Percentiles rank a stretch among this genome's conserved stretches.
Evolutionary conservation across 176 grass and related monocot genomes (phyloP).

Genomic region (Lolium rigidum): DNA sequence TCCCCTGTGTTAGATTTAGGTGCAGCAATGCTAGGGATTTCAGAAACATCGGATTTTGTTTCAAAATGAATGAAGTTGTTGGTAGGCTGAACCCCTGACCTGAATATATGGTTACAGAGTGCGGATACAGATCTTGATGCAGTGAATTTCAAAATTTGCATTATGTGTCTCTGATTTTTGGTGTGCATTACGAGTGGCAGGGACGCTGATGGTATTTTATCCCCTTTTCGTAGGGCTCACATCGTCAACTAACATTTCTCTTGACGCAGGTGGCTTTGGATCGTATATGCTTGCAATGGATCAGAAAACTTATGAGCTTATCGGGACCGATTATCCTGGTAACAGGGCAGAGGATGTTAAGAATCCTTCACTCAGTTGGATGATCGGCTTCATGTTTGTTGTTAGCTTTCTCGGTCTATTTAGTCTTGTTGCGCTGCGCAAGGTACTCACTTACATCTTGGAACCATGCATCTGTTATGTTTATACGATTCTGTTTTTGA

Average conservation of each 20-base stretch:
- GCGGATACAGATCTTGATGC: not conserved
- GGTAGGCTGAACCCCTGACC: no score
- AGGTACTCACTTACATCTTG: slow-evolving; percentile 51
- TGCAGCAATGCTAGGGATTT: not conserved
- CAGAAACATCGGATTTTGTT: not conserved
- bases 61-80: not conserved
- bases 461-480: not conserved
- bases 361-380: slow-evolving; percentile 87
- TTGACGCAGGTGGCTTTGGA: slow-evolving; percentile 77
- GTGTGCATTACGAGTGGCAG: not conserved
- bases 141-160: not conserved
- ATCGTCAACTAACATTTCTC: slow-evolving; percentile 12
- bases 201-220: not conserved
- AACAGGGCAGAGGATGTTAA: slow-evolving; percentile 91
- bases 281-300: slow-evolving; percentile 93
- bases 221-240: not conserved
- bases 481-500: not conserved
- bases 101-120: not conserved
- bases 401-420: slow-evolving; percentile 93
- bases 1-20: not conserved
- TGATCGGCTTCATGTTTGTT: slow-evolving; percentile 92
- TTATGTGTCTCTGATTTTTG: not conserved
- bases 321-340: slow-evolving; percentile 85
- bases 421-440: slow-evolving; percentile 84
- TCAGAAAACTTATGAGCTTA: slow-evolving; percentile 87